These are phyloP conservation scores for Macadamia integrifolia DNA, from an alignment of 164 flowering plant genomes.

Conservation along the genomic window DNA sequence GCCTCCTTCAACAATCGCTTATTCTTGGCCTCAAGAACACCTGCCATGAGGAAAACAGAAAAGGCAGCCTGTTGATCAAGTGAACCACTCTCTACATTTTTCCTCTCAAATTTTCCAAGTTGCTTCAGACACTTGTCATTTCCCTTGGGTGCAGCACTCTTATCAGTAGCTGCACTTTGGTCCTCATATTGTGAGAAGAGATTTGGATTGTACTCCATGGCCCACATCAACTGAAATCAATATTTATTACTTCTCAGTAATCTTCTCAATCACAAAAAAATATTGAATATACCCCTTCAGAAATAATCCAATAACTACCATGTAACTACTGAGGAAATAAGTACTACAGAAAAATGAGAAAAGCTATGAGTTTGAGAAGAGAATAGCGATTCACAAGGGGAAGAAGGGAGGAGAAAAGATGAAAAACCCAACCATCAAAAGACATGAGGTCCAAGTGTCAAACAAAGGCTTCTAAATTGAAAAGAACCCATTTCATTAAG, in stretches of 20 bases:
- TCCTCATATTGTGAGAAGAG: slow-evolving; percentile 55
- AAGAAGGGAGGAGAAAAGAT: no score
- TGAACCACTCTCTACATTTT: slow-evolving; percentile 44
- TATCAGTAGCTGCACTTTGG: slow-evolving; percentile 12
- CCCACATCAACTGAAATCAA: slow-evolving; percentile 86
- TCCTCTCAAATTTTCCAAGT: slow-evolving; percentile 78
- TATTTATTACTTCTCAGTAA: background rate
- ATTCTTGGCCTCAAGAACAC: slow-evolving; percentile 76
- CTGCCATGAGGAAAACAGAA: slow-evolving; percentile 73
- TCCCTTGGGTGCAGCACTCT: slow-evolving; percentile 8
- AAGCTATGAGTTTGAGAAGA: no score
- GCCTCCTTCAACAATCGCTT: slow-evolving; percentile 69
- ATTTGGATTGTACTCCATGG: slow-evolving; percentile 94
- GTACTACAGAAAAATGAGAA: no score
- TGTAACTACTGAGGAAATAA: no score
- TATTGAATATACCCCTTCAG: background rate
- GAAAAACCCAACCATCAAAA: no score
- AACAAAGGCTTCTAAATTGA: no score
- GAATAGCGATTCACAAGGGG: no score
- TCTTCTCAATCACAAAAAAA: background rate
- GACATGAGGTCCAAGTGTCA: no score
- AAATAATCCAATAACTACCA: no score
- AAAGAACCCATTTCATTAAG: no score
- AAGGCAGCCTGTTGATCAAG: slow-evolving; percentile 45
- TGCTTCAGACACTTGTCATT: slow-evolving; percentile 50